Evolutionary conservation across 805 yeast genomes (phyloP).

Genomic region (Lachancea cidri): DNA sequence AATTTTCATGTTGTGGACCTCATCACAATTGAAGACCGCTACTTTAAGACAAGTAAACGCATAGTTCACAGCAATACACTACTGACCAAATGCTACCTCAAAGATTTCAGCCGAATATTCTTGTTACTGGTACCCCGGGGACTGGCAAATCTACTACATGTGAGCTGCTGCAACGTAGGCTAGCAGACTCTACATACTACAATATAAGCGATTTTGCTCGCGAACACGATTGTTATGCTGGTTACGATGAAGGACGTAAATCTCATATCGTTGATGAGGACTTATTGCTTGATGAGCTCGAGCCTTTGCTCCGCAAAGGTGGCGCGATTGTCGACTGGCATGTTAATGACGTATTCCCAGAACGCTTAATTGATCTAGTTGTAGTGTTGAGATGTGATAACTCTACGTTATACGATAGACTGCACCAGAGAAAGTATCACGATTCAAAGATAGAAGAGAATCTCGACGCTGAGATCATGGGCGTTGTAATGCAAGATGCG

Average conservation of each 20-base stretch:
- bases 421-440: slow-evolving; percentile 70
- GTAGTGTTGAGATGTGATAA: slow-evolving; percentile 82
- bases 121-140: slow-evolving; percentile 92
- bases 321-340: slow-evolving; percentile 96
- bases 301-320: slow-evolving; percentile 75
- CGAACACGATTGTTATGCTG: slow-evolving; percentile 68
- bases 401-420: slow-evolving; percentile 64
- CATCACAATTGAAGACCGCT: too few species aligned
- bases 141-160: slow-evolving; percentile 35
- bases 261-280: slow-evolving; percentile 92
- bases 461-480: slow-evolving; percentile 96
- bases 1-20: not conserved
- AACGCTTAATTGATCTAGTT: slow-evolving; percentile 84
- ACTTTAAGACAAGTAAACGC: too few species aligned
- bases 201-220: slow-evolving; percentile 80
- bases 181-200: slow-evolving; percentile 43
- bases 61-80: too few species aligned
- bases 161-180: slow-evolving; percentile 22
- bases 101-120: slow-evolving; percentile 57
- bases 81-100: slow-evolving; percentile 19
- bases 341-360: slow-evolving; percentile 93
- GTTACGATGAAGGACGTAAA: slow-evolving; percentile 81
- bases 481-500: slow-evolving; percentile 82
- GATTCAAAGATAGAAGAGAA: slow-evolving; percentile 84
- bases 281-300: slow-evolving; percentile 72